Evolutionary conservation across 768 basidiomycete genomes (phyloP), one percentile per base, ranked within the genome.

Genomic region (Lanmaoa pseudosensibilis): DNA sequence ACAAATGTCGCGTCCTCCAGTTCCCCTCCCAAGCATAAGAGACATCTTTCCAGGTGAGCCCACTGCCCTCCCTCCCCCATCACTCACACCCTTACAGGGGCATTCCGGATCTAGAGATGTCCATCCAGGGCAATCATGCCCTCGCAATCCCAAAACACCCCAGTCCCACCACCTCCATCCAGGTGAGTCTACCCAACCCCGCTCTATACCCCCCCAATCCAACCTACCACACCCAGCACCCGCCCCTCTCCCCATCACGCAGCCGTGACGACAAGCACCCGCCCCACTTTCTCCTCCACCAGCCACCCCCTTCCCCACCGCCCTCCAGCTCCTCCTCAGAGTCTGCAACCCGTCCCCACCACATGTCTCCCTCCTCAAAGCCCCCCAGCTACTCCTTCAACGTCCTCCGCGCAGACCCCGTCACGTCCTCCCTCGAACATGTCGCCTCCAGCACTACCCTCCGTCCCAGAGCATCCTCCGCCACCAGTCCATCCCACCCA

Each of bases 21-120:
- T 72, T 1, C 68, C 76, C 2, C 70, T 83, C 27, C 82, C 82
- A 25, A 79, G 79, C 61, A 82, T 82, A 34, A 74, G 77, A 21
- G 80, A 83, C 57, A 80, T 83, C 75, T 84, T 83, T 57, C 82
- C 82, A 45, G 80, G 82, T 79, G 59, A 41, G 72, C 54, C 13
- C 21, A 27, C 32, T 27, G 21, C 50, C 32, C 40, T 18, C 7
- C 15, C 46, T 10, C 32, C 9, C 0, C 12, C 44, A n/a, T n/a
- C 32, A 33, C 45, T 19, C 49, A n/a, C 18, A 6, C n/a, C 40
- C 56, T 38, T 44, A 36, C 50, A 63, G 61, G 54, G 52, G 54
- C 40, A 38, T 37, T 6, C 54, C 56, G 30, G 40, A 33, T 45
- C 54, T 32, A 61, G 60, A 69, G 44, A 69, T 69, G 65, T 57